These are phyloP conservation scores for Suhomyces faveliae DNA, from an alignment of 805 yeast species.

Conservation along the genomic window DNA sequence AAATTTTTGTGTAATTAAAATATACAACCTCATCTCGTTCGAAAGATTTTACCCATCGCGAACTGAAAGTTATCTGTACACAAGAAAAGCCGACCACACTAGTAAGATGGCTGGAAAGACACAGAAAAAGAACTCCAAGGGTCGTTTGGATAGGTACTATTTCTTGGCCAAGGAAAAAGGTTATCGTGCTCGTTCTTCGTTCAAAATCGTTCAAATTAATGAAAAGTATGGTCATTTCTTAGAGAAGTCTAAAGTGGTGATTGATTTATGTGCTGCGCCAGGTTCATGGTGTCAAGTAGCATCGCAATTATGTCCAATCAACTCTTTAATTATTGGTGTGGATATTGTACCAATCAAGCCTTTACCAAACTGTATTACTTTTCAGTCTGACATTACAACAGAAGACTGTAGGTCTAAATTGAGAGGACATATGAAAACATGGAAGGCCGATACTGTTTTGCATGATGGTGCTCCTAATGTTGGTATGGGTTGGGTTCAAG, in stretches of 20 bases:
- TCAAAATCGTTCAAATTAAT: slow-evolving; percentile 90
- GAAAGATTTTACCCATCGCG: slow-evolving; percentile 1
- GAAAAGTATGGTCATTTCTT: slow-evolving; percentile 95
- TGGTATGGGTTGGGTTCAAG: slow-evolving; percentile 99
- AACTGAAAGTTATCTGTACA: background rate
- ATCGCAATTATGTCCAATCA: slow-evolving; percentile 85
- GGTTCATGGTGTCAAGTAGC: slow-evolving; percentile 99
- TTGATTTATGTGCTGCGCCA: slow-evolving; percentile 98
- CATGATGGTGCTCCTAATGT: slow-evolving; percentile 99
- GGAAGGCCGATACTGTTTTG: slow-evolving; percentile 97
- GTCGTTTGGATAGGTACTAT: slow-evolving; percentile 98
- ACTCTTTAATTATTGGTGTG: slow-evolving; percentile 95
- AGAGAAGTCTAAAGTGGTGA: slow-evolving; percentile 91
- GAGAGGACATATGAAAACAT: slow-evolving; percentile 94
- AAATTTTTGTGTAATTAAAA: background rate
- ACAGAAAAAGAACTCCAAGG: slow-evolving; percentile 94
- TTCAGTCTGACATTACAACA: slow-evolving; percentile 96
- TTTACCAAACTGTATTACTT: slow-evolving; percentile 90
- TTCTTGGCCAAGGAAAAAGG: slow-evolving; percentile 97
- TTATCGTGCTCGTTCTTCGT: slow-evolving; percentile 97
- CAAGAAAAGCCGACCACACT: background rate
- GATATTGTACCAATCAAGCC: slow-evolving; percentile 97
- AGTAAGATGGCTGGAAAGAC: slow-evolving; percentile 69
- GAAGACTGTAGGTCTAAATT: slow-evolving; percentile 94
- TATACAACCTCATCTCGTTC: slow-evolving; percentile 3